Percentiles rank a stretch among this genome's conserved stretches.
Evolutionary conservation across 2,329 filamentous ascomycete genomes (phyloP).

Genomic region (Leptographium galeiforme): DNA sequence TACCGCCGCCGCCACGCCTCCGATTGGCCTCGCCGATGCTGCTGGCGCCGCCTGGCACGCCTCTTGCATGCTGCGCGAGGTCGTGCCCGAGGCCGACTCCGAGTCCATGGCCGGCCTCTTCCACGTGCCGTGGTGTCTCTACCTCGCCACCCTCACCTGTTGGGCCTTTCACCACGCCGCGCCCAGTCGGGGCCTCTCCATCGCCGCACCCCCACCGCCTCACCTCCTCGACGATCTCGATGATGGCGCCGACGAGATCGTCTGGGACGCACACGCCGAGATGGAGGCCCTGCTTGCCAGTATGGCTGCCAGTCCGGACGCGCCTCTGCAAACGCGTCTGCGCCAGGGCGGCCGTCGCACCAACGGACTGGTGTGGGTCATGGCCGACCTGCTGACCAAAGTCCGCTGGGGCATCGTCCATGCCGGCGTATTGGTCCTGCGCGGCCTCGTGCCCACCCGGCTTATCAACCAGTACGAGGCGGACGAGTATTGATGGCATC

Average conservation of each 20-base stretch:
- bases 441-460: constrained; percentile 7
- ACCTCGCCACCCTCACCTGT: constrained; percentile 9
- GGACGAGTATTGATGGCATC: not conserved
- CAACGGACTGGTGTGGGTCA: constrained; percentile 10
- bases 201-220: not conserved
- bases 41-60: constrained; percentile 8
- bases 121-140: constrained; percentile 11
- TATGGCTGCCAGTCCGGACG: constrained; percentile 1
- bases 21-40: not conserved
- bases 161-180: constrained; percentile 9
- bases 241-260: constrained; percentile 5
- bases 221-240: not conserved
- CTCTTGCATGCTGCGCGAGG: constrained; percentile 6
- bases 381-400: constrained; percentile 8
- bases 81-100: constrained; percentile 1
- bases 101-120: constrained; percentile 9
- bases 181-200: not conserved
- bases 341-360: not conserved
- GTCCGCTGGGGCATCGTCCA: constrained; percentile 11
- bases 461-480: constrained; percentile 10
- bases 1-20: no score
- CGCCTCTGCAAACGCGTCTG: not conserved
- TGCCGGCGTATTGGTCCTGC: constrained; percentile 7
- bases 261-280: constrained; percentile 8
- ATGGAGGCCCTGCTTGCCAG: constrained; percentile 5